A percentile compares a stretch with the other conserved stretches of the same genome.
Conservation (phyloP, 2,329 filamentous ascomycete species). For the Gaeumannomyces sp. region DNA sequence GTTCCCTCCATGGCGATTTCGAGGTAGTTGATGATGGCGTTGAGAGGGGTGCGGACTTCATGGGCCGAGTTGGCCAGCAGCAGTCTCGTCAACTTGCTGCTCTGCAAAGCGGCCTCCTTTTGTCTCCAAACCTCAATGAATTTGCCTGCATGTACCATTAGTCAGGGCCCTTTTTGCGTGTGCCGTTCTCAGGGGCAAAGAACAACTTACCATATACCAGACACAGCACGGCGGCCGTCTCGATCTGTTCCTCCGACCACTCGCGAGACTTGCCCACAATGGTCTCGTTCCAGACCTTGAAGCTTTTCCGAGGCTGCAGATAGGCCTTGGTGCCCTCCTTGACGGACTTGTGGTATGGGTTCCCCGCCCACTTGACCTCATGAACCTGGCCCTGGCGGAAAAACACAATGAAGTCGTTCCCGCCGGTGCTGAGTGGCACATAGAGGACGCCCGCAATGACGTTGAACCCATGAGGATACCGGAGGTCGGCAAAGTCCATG, state of each 20-base stretch:
- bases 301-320: constrained; percentile 72
- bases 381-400: constrained; percentile 72
- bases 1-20: constrained; percentile 82
- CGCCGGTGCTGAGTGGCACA: constrained; percentile 70
- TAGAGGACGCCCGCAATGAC: constrained; percentile 73
- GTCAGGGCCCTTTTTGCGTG: too few relatives aligned
- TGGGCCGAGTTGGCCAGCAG: constrained; percentile 84
- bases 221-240: constrained; percentile 82
- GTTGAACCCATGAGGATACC: constrained; percentile 73
- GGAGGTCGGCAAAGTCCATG: constrained; percentile 73
- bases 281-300: constrained; percentile 75
- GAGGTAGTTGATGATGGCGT: constrained; percentile 91
- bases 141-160: constrained; percentile 34
- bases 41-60: constrained; percentile 83
- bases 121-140: constrained; percentile 93
- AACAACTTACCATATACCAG: constrained; percentile 67
- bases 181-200: too few relatives aligned
- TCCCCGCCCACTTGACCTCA: constrained; percentile 81
- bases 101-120: constrained; percentile 79
- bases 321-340: constrained; percentile 67
- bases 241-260: constrained; percentile 83
- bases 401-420: constrained; percentile 83
- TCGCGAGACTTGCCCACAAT: constrained; percentile 77
- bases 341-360: constrained; percentile 74
- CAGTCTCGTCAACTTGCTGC: constrained; percentile 70